Evolutionary conservation across 768 basidiomycete genomes (phyloP), one percentile per base, ranked within the genome.

Genomic region (Serendipita vermifera): DNA sequence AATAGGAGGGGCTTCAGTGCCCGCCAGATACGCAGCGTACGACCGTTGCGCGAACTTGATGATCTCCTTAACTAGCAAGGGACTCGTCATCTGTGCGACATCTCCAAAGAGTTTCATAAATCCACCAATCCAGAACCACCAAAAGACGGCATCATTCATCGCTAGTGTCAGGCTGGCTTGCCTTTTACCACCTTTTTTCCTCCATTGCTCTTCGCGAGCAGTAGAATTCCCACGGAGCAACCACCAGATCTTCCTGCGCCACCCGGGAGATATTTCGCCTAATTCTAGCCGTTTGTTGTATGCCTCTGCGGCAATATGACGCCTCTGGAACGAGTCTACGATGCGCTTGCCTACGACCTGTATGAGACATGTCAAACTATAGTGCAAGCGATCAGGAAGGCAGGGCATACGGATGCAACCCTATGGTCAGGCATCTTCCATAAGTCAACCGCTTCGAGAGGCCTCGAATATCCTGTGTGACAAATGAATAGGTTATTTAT

Each of bases 61-160:
- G 65, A 88, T 77, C 9, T 77, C 78, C 82, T 87, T 87, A 53
- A 90, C 81, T 9, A 92, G 66, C 3, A 90, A 77, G 6, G 87
- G 87, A 66, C 79, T 82, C 13, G 81, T 82, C 24, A 86, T 73
- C 63, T 83, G 83, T 0, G 85, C 78, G 1, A 78, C 78, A 62
- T 90, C 87, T 1, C 80, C 76, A n/a, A 83, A 67, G 53, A 78
- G 68, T 60, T 78, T 77, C 60, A 75, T 59, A 27, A 14, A 36
- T 3, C 84, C 88, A 38, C 73, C 79, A 3, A 74, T 71, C 88
- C 88, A 90, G 64, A 88, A 85, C 72, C 77, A 81, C 78, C 80
- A 85, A 46, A 77, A 78, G 58, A 90, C 73, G 56, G 80, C 81
- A 64, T 87, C 85, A 62, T 87, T 87, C 69, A 89, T 75, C 0